These are phyloP conservation scores for Psilocybe tampanensis DNA, from an alignment of 768 basidiomycete genomes.

Conservation along the genomic window DNA sequence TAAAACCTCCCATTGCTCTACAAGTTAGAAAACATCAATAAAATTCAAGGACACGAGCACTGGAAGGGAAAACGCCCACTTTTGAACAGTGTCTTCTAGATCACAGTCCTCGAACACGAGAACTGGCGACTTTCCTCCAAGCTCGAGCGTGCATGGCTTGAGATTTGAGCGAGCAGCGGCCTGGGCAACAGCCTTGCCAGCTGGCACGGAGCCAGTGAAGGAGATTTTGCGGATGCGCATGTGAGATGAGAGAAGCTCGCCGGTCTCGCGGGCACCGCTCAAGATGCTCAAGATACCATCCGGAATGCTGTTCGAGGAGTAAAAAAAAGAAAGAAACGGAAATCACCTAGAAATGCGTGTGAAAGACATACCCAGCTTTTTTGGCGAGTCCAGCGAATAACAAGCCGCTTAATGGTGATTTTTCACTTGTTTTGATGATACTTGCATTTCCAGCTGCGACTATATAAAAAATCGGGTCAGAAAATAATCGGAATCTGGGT, in stretches of 20 bases:
- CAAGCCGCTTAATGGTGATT: slow-evolving; percentile 69
- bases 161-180: slow-evolving; percentile 71
- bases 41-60: not conserved
- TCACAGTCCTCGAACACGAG: slow-evolving; percentile 67
- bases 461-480: not conserved
- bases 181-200: slow-evolving; percentile 68
- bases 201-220: slow-evolving; percentile 74
- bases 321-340: too few species aligned
- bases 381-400: slow-evolving; percentile 48
- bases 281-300: not conserved
- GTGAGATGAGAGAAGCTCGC: slow-evolving; percentile 66
- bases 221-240: slow-evolving; percentile 67
- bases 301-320: slow-evolving; percentile 24
- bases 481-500: not conserved
- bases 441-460: slow-evolving; percentile 10
- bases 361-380: slow-evolving; percentile 62
- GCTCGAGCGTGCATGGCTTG: slow-evolving; percentile 72
- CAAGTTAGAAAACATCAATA: not conserved
- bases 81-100: slow-evolving; percentile 55
- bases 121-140: slow-evolving; percentile 67
- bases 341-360: too few species aligned
- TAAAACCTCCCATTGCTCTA: slow-evolving; percentile 1
- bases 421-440: slow-evolving; percentile 55
- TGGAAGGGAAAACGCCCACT: not conserved
- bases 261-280: slow-evolving; percentile 38